A percentile compares a stretch with the other conserved stretches of the same genome.
Evolutionary conservation across 306 rosid species (phyloP).

Genomic region (Vigna hirtella): DNA sequence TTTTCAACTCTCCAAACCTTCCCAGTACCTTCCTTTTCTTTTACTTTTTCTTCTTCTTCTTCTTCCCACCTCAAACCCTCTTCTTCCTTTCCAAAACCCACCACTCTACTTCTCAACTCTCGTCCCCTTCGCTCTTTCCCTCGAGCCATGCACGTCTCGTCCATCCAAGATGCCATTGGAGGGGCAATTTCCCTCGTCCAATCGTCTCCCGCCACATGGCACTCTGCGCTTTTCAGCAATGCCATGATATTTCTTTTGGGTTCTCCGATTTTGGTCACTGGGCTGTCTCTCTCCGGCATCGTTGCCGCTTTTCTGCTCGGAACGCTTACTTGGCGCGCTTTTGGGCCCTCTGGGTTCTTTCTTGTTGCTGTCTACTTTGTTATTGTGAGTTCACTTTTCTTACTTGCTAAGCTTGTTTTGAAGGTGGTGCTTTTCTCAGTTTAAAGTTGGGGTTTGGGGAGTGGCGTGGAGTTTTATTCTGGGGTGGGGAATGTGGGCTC

Average conservation of each 20-base stretch:
- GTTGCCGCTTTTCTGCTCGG: slow-evolving; percentile 91
- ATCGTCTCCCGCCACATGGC: slow-evolving; percentile 89
- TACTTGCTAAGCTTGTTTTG: background rate
- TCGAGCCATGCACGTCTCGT: slow-evolving; percentile 42
- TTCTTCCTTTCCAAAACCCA: slow-evolving; percentile 41
- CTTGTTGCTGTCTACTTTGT: slow-evolving; percentile 89
- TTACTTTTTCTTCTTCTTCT: slow-evolving; percentile 6
- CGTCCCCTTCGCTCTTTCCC: slow-evolving; percentile 31
- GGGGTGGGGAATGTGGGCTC: background rate
- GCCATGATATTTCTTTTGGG: slow-evolving; percentile 72
- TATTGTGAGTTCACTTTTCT: slow-evolving; percentile 48
- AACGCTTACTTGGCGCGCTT: slow-evolving; percentile 98
- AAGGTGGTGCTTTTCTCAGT: background rate
- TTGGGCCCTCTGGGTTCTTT: slow-evolving; percentile 85
- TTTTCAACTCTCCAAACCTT: slow-evolving; percentile 43
- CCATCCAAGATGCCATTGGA: slow-evolving; percentile 57
- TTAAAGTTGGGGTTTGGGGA: background rate
- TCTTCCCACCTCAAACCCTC: slow-evolving; percentile 2
- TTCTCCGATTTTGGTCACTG: slow-evolving; percentile 76
- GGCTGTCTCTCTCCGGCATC: slow-evolving; percentile 83
- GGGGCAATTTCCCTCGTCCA: slow-evolving; percentile 66
- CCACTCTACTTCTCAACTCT: slow-evolving; percentile 31
- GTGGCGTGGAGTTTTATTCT: background rate
- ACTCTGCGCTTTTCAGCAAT: slow-evolving; percentile 73
- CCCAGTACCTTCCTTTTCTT: slow-evolving; percentile 31